Base-by-base conservation (phyloP, 2,329 filamentous ascomycete species). In the Byssoonygena ceratinophila region DNA sequence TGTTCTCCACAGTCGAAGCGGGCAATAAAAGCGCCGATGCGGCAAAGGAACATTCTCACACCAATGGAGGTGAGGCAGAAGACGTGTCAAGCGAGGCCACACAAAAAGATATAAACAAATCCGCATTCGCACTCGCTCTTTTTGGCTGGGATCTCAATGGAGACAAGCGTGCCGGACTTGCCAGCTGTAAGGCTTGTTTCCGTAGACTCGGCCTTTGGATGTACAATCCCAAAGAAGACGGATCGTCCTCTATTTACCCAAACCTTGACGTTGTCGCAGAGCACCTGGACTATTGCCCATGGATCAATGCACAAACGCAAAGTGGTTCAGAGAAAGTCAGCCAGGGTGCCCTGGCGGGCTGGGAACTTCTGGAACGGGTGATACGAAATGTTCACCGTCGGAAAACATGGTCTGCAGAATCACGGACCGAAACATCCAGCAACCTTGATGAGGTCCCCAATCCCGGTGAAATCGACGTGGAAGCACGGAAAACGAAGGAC, bases 191-290 rank as follows among this genome's bases (percentile, higher is more conserved):
- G 54, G 86, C 87, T 18, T 98, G 92, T 65, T 85, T 94, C 63
- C 82, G 92, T 54, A 82, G 90, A 1, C 75, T 97, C 0, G 92
- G 92, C 0, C 75, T 98, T 1, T 98, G 92, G 92, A 84, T 98
- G 74, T 97, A 94, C 66, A 85, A 82, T 62, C 83, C 82, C 66
- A 89, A 83, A 67, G 79, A 80, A 60, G 77, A 84, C 27, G 68
- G 66, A 14, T 64, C 63, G 12, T 51, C 59, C 0, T 58, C 66
- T 11, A 59, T 70, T 7, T 68, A 68, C 51, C 62, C 63, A 4
- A 76, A 80, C 52, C 74, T 92, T 1, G 82, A 91, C 61, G 80
- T 82, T 3, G 69, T 83, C 1, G 76, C 76, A 4, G 84, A 90
- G 65, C 87, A 92, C 66, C 80, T 87, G 56, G 85, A 87, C 62